Base-by-base conservation (phyloP, 768 basidiomycete genomes). In the Suillus discolor region DNA sequence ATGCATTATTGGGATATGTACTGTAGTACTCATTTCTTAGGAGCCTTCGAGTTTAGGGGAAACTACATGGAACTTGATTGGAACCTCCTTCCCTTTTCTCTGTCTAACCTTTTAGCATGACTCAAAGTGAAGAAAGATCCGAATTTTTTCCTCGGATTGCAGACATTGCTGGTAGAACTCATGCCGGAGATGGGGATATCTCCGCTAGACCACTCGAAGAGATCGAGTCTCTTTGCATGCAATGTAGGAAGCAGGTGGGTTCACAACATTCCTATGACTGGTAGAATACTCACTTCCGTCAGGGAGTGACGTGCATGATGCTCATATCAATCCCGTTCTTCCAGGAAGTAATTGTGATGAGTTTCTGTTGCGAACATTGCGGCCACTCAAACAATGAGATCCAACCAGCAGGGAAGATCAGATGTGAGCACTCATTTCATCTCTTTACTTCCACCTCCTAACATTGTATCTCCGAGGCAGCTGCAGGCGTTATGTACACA, bases 321-420 rank as follows among this genome's bases (percentile, higher is more conserved):
- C 81, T 99, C 59, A 98, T 96, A 0, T 88, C 89, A 3, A 99
- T 99, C 59, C 97, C 97, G 0, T 99, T 89, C 82, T 99, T 99
- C 82, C 83, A 87, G 54, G 94, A 99, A 76, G 89, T 99, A 61
- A 92, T 99, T 68, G 87, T 99, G 66, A 95, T 97, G 89, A 96
- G 94, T 45, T 99, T 99, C 81, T 86, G 91, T 64, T 99, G 97
- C 75, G 94, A 97, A 65, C 89, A 95, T 72, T 99, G 97, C 71
- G 96, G 95, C 11, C 78, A 83, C 68, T 76, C 83, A 47, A 99
- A 99, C 78, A 99, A 97, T 75, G 97, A 99, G 79, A 90, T 97
- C 54, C 95, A 98, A 72, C 87, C 93, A 9, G 97, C 97, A 0
- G 92, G 93, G 7, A 75, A 83, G 61, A 96, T 97, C 63, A 85